A percentile compares a stretch with the other conserved stretches of the same genome.
phyloP scores from a whole-genome alignment of 2,329 filamentous ascomycete genomes.

The Decorospora gaudefroyi region DNA sequence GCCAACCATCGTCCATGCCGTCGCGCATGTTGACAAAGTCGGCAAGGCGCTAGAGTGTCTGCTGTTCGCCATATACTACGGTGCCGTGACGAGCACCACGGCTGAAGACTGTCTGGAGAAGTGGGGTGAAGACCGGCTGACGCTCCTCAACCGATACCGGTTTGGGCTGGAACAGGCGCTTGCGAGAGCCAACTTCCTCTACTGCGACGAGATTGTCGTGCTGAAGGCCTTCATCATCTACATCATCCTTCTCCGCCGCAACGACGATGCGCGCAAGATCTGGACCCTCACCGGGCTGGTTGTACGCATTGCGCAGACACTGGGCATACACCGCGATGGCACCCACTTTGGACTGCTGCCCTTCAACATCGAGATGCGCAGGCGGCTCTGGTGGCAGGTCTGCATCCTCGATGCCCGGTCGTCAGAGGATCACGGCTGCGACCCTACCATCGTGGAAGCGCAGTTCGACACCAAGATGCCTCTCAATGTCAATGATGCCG shows the following conservation, averaged over 20 bases:
- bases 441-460: slow-evolving; percentile 62
- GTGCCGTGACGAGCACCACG: slow-evolving; percentile 58
- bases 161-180: slow-evolving; percentile 67
- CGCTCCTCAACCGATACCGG: slow-evolving; percentile 60
- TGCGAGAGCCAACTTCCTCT: slow-evolving; percentile 65
- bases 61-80: slow-evolving; percentile 66
- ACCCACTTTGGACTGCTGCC: slow-evolving; percentile 59
- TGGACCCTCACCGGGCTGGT: slow-evolving; percentile 65
- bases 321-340: slow-evolving; percentile 65
- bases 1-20: slow-evolving; percentile 63
- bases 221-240: slow-evolving; percentile 67
- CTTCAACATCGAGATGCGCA: slow-evolving; percentile 64
- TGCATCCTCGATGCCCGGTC: slow-evolving; percentile 63
- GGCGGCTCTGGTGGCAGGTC: slow-evolving; percentile 65
- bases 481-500: slow-evolving; percentile 61
- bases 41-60: slow-evolving; percentile 62
- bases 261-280: slow-evolving; percentile 56
- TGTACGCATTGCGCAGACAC: slow-evolving; percentile 62
- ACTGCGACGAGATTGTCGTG: slow-evolving; percentile 64
- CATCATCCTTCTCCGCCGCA: slow-evolving; percentile 60
- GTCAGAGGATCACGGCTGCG: slow-evolving; percentile 66
- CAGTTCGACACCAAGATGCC: slow-evolving; percentile 65
- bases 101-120: slow-evolving; percentile 53
- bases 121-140: slow-evolving; percentile 58
- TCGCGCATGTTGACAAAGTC: slow-evolving; percentile 63